phyloP scores from a whole-genome alignment of 208 protist species.

The Leishmania gerbilli region DNA sequence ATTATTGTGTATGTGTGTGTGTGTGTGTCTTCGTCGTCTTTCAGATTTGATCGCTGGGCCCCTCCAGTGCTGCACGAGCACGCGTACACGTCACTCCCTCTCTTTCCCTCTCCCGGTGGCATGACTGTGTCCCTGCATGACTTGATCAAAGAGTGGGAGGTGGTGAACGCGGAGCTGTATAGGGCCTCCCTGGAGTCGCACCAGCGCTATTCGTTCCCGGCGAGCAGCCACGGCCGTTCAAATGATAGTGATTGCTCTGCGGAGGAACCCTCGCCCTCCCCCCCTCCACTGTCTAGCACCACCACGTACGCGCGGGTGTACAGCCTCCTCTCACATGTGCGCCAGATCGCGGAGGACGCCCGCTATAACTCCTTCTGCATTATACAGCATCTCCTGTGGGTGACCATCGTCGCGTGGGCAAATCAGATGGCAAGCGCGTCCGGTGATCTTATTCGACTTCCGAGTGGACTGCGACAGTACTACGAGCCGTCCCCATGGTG shows the following conservation, averaged over 20 bases:
- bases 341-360: conserved; percentile 33
- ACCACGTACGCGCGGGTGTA: conserved; percentile 28
- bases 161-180: conserved; percentile 24
- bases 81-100: background rate
- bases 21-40: background rate
- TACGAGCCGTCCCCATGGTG: background rate
- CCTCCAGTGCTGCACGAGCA: background rate
- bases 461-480: conserved; percentile 5
- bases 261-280: background rate
- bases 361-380: conserved; percentile 38
- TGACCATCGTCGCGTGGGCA: conserved; percentile 53
- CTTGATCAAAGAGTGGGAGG: conserved; percentile 35
- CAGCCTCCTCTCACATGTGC: conserved; percentile 21
- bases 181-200: conserved; percentile 24
- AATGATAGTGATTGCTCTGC: background rate
- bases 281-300: conserved; percentile 19
- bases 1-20: background rate
- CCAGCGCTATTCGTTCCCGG: conserved; percentile 28
- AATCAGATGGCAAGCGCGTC: conserved; percentile 50
- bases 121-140: conserved; percentile 23
- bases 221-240: background rate
- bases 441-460: conserved; percentile 29
- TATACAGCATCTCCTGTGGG: conserved; percentile 39
- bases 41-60: background rate
- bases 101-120: background rate